These are phyloP conservation scores for Rugosomyces carneus DNA, from an alignment of 1,284 basidiomycete species.

Conservation along the genomic window DNA sequence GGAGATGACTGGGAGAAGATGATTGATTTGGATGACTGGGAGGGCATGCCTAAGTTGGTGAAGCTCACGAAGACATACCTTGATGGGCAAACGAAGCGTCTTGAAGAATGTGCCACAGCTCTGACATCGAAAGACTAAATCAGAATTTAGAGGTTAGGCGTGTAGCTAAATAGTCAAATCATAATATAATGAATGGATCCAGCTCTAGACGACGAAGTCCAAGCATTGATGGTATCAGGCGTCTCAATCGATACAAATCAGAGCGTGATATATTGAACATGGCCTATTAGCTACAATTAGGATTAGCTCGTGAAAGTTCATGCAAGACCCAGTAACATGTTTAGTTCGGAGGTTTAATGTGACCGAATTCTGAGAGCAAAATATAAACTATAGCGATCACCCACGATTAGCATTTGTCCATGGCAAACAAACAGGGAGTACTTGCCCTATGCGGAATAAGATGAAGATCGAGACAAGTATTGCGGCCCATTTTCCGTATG, in stretches of 20 bases:
- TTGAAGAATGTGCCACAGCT: slow-evolving; percentile 8
- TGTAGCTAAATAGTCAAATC: too few species aligned
- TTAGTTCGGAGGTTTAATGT: slow-evolving; percentile 1
- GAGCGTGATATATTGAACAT: not conserved
- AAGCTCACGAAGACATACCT: slow-evolving; percentile 11
- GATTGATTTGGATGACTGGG: slow-evolving; percentile 11
- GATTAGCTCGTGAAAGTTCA: too few species aligned
- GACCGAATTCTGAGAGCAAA: slow-evolving; percentile 14
- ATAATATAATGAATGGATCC: too few species aligned
- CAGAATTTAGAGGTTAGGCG: too few species aligned
- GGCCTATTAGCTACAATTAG: not conserved
- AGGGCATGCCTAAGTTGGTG: slow-evolving; percentile 9
- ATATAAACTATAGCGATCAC: slow-evolving; percentile 10
- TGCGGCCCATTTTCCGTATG: slow-evolving; percentile 31
- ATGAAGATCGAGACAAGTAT: slow-evolving; percentile 30
- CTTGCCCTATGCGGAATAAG: slow-evolving; percentile 31
- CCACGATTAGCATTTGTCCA: not conserved
- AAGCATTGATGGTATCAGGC: too few species aligned
- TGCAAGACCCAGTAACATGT: too few species aligned
- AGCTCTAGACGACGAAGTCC: too few species aligned
- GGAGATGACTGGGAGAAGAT: slow-evolving; percentile 10
- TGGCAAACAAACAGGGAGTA: not conserved
- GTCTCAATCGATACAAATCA: too few species aligned
- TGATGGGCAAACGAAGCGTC: not conserved
- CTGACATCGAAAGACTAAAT: too few species aligned